Evolutionary conservation across 139 green algal genomes (phyloP), one percentile per base, ranked within the genome.

Genomic region (Micractinium conductrix): DNA sequence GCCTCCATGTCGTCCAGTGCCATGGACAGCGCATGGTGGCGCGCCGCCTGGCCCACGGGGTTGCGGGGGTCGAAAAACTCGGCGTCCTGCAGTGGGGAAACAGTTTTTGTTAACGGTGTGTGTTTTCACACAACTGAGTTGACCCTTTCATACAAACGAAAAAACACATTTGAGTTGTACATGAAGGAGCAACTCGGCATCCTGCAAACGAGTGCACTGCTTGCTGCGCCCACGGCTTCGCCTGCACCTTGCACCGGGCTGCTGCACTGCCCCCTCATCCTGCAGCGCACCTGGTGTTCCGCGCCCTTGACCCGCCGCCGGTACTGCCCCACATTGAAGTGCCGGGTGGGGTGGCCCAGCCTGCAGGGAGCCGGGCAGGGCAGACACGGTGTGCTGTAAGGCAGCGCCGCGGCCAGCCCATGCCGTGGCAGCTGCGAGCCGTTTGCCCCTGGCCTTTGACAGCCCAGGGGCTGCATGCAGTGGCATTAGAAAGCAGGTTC

Each of bases 261-360:
- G 24, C 60, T 21, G 7, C 62, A 40, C 62, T 40, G 24, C 26
- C 26, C 55, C 4, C 14, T n/a, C 60, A 68, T 9, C 26, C 60
- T 16, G 58, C 58, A 35, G 58, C 65, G 3, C 28, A 72, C 76
- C 76, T 82, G 76, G 8, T 28, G 37, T 58, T 73, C 35, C 30
- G 37, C 38, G 28, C 38, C 40, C 58, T 82, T 82, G 33, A 71
- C 62, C 10, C 58, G 38, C 55, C 96, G 91, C 5, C 96, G 90
- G 90, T 98, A 98, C 65, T 92, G 84, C 42, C 96, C 96, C n/a
- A 99, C 96, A 79, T 99, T 99, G 92, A 99, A 98, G 85, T 98
- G 96, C 16, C 88, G 87, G 1, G 96, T 98, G 65, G 90, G 82
- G 86, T 99, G 96, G 45, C 96, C 96, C 80, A 99, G 90, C 95